These are phyloP conservation scores for Kodamaea restingae DNA, from an alignment of 805 yeast species.

Conservation along the genomic window DNA sequence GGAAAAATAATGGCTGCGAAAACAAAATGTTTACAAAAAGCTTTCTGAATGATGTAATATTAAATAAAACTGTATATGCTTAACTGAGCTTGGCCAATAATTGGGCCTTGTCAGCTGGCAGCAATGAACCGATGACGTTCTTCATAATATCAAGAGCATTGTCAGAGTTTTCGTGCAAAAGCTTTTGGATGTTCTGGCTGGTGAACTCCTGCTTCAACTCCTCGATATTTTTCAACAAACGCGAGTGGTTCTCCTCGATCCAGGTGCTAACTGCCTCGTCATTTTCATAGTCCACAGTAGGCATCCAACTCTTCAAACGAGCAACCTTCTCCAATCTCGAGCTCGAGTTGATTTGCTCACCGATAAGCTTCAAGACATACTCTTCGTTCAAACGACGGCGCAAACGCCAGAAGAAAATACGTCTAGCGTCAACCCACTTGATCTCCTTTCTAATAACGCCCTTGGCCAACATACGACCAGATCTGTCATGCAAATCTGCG, in stretches of 20 bases:
- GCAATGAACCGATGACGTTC: conserved; percentile 31
- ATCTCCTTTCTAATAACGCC: conserved; percentile 83
- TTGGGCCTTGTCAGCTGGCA: conserved; percentile 32
- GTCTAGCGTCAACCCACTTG: conserved; percentile 83
- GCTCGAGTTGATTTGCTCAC: conserved; percentile 51
- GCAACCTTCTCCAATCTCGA: conserved; percentile 80
- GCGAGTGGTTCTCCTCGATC: conserved; percentile 74
- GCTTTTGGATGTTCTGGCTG: conserved; percentile 59
- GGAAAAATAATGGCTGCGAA: not conserved
- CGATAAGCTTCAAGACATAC: conserved; percentile 72
- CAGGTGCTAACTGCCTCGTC: conserved; percentile 79
- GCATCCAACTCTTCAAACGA: conserved; percentile 84
- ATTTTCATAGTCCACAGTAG: conserved; percentile 63
- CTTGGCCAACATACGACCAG: conserved; percentile 96
- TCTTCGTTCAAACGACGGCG: conserved; percentile 95
- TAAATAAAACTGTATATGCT: conserved; percentile 1
- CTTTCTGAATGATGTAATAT: not conserved
- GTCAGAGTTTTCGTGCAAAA: conserved; percentile 34
- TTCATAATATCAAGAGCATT: conserved; percentile 31
- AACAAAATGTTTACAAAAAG: not conserved
- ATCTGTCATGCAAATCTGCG: conserved; percentile 96
- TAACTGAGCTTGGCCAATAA: conserved; percentile 24
- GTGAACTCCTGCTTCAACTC: conserved; percentile 63
- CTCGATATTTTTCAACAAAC: conserved; percentile 57
- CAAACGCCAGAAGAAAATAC: conserved; percentile 98